A percentile compares a stretch with the other conserved stretches of the same genome.
phyloP scores from a whole-genome alignment of 768 basidiomycete genomes.

The Termitomyces sp. region DNA sequence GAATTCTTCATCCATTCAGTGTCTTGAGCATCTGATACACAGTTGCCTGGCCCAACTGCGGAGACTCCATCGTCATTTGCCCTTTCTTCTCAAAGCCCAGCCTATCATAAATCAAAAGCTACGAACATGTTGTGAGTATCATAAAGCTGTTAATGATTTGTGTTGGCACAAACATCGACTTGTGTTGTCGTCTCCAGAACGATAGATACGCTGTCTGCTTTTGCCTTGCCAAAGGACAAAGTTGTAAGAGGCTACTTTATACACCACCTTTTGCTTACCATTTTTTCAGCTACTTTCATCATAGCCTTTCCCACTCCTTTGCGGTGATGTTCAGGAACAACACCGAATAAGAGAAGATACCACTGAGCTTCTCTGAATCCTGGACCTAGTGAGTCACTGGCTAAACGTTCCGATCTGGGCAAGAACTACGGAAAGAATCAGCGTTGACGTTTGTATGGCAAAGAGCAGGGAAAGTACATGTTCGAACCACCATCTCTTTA shows the following conservation, averaged over 20 bases:
- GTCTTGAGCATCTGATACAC: constrained; percentile 17
- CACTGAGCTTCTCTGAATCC: constrained; percentile 19
- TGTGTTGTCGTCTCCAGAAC: constrained; percentile 23
- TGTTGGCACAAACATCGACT: constrained; percentile 19
- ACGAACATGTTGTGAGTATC: not conserved
- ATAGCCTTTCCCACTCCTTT: constrained; percentile 23
- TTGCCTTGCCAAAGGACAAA: constrained; percentile 11
- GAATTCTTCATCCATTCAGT: not conserved
- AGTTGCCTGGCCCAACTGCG: constrained; percentile 3
- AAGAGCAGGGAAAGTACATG: constrained; percentile 12
- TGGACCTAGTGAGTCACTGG: constrained; percentile 13
- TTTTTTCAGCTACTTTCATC: constrained; percentile 18
- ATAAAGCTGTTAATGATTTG: not conserved
- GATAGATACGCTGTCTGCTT: constrained; percentile 11
- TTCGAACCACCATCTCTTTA: constrained; percentile 23
- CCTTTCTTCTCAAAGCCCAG: constrained; percentile 15
- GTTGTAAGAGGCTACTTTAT: not conserved
- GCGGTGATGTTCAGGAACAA: constrained; percentile 22
- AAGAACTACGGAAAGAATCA: constrained; percentile 14
- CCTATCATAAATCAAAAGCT: constrained; percentile 11
- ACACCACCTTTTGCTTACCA: constrained; percentile 8
- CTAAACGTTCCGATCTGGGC: constrained; percentile 13
- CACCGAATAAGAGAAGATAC: constrained; percentile 24
- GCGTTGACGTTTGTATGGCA: not conserved
- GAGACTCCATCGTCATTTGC: constrained; percentile 1